phyloP scores from a whole-genome alignment of 306 rosid genomes.

The Quercus robur region DNA sequence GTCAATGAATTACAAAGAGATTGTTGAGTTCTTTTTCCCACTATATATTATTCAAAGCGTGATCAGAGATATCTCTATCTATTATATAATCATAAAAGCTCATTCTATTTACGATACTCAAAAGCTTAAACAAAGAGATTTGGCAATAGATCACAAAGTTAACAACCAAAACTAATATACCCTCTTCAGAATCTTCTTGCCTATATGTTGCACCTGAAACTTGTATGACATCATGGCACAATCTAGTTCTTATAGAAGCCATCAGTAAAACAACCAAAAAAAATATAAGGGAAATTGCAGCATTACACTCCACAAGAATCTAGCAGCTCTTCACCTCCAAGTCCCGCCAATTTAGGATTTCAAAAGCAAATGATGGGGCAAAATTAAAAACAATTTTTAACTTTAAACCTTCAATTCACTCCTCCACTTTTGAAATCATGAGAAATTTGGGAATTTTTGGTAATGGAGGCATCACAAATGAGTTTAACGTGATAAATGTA shows the following conservation, averaged over 20 bases:
- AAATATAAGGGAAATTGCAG: background rate
- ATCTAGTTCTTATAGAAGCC: background rate
- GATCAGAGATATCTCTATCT: background rate
- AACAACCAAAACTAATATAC: background rate
- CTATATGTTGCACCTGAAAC: background rate
- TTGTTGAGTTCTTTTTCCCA: background rate
- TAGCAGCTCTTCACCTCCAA: background rate
- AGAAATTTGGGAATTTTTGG: background rate
- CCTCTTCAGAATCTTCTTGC: background rate
- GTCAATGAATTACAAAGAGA: background rate
- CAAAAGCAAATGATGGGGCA: background rate
- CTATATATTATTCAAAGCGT: background rate
- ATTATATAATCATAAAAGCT: background rate
- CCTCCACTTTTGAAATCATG: background rate
- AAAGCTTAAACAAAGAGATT: background rate
- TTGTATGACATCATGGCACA: background rate
- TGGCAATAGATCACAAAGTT: background rate
- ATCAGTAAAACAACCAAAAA: background rate
- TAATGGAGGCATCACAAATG: too few relatives aligned
- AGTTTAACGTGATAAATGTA: too few relatives aligned
- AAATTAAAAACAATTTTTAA: background rate
- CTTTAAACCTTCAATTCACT: background rate
- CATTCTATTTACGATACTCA: background rate
- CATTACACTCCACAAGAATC: conserved; percentile 7
- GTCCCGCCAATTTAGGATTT: background rate